phyloP scores from a whole-genome alignment of 176 grass and related monocot species.

The Zoysia pacifica region DNA sequence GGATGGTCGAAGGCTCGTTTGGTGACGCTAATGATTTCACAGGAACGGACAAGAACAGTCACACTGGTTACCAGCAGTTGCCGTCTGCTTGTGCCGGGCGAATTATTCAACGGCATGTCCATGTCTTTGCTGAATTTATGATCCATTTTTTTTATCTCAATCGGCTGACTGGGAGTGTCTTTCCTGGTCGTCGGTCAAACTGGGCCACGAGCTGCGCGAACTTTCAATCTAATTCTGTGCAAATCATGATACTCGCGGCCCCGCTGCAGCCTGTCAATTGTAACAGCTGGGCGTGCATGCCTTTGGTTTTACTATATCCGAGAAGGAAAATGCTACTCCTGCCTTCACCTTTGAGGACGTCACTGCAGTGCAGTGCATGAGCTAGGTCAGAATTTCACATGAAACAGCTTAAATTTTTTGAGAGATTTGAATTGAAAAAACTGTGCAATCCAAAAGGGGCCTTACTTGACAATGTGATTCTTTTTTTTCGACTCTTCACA shows the following conservation, averaged over 20 bases:
- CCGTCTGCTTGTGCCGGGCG: too few relatives aligned
- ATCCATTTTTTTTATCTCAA: not conserved
- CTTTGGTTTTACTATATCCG: conserved; percentile 24
- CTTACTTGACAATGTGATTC: too few relatives aligned
- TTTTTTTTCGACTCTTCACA: too few relatives aligned
- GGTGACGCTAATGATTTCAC: too few relatives aligned
- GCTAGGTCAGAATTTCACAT: not conserved
- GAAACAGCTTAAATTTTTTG: too few relatives aligned
- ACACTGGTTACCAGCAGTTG: too few relatives aligned
- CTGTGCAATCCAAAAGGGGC: too few relatives aligned
- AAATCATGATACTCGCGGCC: conserved; percentile 42
- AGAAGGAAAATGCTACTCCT: not conserved
- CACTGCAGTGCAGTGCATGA: not conserved
- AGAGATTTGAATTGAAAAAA: too few relatives aligned
- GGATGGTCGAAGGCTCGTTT: too few relatives aligned
- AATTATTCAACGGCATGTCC: not conserved
- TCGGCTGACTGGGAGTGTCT: not conserved
- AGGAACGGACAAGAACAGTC: too few relatives aligned
- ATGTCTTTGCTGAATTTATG: conserved; percentile 12
- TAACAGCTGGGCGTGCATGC: conserved; percentile 31
- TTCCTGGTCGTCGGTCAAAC: conserved; percentile 35
- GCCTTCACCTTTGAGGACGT: not conserved
- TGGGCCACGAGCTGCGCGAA: conserved; percentile 33
- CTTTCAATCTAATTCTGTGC: conserved; percentile 51
- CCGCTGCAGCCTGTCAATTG: conserved; percentile 36